Conservation (phyloP, 2,329 filamentous ascomycete species). For the Verticillium tricorpus region DNA sequence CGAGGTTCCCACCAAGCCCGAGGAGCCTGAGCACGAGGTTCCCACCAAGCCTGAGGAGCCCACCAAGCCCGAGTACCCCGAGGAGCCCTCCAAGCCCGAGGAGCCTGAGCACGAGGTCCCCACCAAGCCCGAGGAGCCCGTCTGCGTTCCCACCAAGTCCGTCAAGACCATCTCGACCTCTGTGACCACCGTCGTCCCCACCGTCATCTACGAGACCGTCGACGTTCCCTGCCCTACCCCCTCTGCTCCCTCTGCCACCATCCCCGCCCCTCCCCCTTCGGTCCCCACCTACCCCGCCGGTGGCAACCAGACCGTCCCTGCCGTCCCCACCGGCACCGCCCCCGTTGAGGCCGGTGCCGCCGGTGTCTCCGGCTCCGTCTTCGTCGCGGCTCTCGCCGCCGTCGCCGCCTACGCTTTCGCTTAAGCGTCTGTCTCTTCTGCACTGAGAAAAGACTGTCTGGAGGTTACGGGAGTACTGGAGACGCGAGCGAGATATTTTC, state of each 20-base stretch:
- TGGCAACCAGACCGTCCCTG: conserved; percentile 14
- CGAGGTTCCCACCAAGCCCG: not conserved
- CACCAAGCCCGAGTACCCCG: conserved; percentile 9
- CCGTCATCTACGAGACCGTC: conserved; percentile 44
- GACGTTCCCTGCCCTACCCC: conserved; percentile 35
- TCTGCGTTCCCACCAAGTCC: conserved; percentile 26
- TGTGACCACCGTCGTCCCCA: conserved; percentile 51
- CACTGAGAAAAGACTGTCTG: conserved; percentile 8
- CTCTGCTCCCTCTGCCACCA: conserved; percentile 17
- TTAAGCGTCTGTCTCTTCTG: conserved; percentile 31
- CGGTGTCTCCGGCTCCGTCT: conserved; percentile 47
- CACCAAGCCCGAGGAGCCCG: conserved; percentile 14
- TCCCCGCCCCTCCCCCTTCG: conserved; percentile 15
- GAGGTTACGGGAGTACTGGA: conserved; percentile 12
- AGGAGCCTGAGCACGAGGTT: not conserved
- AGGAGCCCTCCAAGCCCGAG: conserved; percentile 7
- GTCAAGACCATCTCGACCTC: conserved; percentile 51
- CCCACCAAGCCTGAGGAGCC: conserved; percentile 3
- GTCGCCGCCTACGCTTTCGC: conserved; percentile 49
- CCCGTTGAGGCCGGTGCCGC: conserved; percentile 47
- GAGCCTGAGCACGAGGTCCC: conserved; percentile 4
- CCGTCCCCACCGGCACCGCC: conserved; percentile 22
- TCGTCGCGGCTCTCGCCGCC: conserved; percentile 52
- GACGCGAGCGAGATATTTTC: conserved; percentile 15
- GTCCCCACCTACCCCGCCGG: not conserved